Evolutionary conservation across 805 yeast species (phyloP).

Genomic region (Saturnispora besseyi): DNA sequence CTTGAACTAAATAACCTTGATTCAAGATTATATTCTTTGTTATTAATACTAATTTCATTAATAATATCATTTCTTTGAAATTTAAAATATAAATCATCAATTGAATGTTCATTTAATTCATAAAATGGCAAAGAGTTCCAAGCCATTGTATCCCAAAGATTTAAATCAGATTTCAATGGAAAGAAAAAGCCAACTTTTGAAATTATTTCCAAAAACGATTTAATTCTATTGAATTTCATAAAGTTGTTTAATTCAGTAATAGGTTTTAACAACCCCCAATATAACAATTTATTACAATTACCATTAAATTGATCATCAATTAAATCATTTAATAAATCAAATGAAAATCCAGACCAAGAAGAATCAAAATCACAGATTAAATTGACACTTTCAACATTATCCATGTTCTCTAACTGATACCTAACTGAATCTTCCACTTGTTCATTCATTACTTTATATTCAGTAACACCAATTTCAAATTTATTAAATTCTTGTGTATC

Average conservation of each 20-base stretch:
- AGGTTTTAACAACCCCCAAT: slow-evolving; percentile 11
- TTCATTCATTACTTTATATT: slow-evolving; percentile 39
- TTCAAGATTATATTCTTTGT: neutral
- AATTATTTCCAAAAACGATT: slow-evolving; percentile 1
- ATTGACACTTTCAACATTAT: slow-evolving; percentile 62
- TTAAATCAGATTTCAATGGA: neutral
- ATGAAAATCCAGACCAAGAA: slow-evolving; percentile 78
- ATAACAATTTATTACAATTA: slow-evolving; percentile 1
- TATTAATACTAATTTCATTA: neutral
- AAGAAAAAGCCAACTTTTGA: slow-evolving; percentile 4
- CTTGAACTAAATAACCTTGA: neutral
- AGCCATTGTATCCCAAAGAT: slow-evolving; percentile 36
- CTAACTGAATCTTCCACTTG: slow-evolving; percentile 54
- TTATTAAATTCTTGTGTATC: slow-evolving; percentile 35
- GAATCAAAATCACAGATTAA: slow-evolving; percentile 61
- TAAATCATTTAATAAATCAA: slow-evolving; percentile 31
- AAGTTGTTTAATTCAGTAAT: neutral
- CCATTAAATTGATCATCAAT: slow-evolving; percentile 14
- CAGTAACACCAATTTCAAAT: slow-evolving; percentile 51
- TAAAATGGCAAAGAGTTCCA: slow-evolving; percentile 37
- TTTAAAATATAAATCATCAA: neutral
- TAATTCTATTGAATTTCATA: slow-evolving; percentile 8
- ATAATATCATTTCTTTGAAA: neutral
- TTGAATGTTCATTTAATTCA: slow-evolving; percentile 5
- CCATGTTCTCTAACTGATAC: slow-evolving; percentile 62